These are phyloP conservation scores for Trichoderma harzianum DNA, from an alignment of 2,329 filamentous ascomycete species.

Conservation along the genomic window DNA sequence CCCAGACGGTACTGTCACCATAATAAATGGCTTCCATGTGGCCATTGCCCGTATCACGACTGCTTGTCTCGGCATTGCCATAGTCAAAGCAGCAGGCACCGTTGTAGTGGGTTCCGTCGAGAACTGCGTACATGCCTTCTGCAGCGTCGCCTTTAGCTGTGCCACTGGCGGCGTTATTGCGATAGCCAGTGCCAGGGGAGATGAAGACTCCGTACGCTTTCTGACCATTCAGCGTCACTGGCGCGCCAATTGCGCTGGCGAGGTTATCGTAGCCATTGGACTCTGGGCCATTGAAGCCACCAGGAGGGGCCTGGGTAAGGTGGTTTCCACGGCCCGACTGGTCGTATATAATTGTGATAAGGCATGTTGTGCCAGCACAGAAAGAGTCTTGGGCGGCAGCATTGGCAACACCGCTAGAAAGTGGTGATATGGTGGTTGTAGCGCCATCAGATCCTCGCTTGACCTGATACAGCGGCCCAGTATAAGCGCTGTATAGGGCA, in stretches of 20 bases:
- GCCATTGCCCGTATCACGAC: not conserved
- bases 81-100: constrained; percentile 4
- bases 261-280: constrained; percentile 1
- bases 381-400: not conserved
- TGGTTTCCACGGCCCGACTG: constrained; percentile 4
- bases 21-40: constrained; percentile 11
- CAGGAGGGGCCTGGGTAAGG: constrained; percentile 5
- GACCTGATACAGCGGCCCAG: not conserved
- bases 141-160: not conserved
- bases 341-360: constrained; percentile 6
- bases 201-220: constrained; percentile 2
- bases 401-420: not conserved
- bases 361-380: not conserved
- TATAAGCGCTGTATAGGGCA: not conserved
- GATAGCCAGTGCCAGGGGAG: not conserved
- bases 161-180: not conserved
- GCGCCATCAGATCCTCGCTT: not conserved
- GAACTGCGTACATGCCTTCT: constrained; percentile 2
- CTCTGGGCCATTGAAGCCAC: not conserved
- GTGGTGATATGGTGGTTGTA: not conserved
- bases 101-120: constrained; percentile 9
- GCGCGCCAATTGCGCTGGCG: not conserved
- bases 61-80: constrained; percentile 2
- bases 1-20: not conserved
- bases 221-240: constrained; percentile 1